A percentile compares a stretch with the other conserved stretches of the same genome.
Conservation (phyloP, 192 early-diverging fungal genomes). For the Mortierella hygrophila region DNA sequence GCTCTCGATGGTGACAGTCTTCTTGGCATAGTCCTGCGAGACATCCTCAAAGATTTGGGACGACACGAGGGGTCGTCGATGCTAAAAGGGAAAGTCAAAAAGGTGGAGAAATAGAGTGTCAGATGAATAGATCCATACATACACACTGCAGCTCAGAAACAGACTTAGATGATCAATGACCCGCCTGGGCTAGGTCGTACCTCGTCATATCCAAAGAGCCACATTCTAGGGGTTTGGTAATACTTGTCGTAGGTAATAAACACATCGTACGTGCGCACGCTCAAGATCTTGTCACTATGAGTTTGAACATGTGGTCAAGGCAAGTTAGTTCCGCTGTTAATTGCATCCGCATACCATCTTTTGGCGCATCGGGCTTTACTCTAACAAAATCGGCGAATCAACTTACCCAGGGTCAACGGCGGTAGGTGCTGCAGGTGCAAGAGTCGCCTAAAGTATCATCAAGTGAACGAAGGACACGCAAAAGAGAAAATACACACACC, state of each 20-base stretch:
- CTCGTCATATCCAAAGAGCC: slow-evolving; percentile 98
- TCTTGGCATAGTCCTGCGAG: slow-evolving; percentile 98
- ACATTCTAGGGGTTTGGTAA: slow-evolving; percentile 98
- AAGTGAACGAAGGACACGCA: neutral
- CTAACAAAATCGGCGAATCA: neutral
- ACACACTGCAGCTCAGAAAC: neutral
- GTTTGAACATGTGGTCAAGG: neutral
- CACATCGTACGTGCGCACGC: slow-evolving; percentile 96
- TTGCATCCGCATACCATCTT: slow-evolving; percentile 4
- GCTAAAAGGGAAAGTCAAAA: slow-evolving; percentile 41
- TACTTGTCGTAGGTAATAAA: slow-evolving; percentile 99
- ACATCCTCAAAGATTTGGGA: slow-evolving; percentile 98
- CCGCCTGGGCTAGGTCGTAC: slow-evolving; percentile 32
- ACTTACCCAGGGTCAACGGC: slow-evolving; percentile 46
- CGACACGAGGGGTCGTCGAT: slow-evolving; percentile 85
- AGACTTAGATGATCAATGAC: neutral
- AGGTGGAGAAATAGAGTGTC: neutral
- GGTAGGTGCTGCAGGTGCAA: slow-evolving; percentile 31
- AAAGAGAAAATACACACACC: neutral
- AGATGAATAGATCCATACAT: neutral
- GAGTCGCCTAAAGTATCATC: slow-evolving; percentile 42
- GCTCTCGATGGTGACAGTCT: slow-evolving; percentile 98
- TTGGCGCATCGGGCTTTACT: neutral
- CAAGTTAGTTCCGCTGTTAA: neutral
- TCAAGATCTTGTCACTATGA: slow-evolving; percentile 83